Evolutionary conservation across 345 rosid species (phyloP), one percentile per base, ranked within the genome.

Genomic region (Dipteronia sinensis): DNA sequence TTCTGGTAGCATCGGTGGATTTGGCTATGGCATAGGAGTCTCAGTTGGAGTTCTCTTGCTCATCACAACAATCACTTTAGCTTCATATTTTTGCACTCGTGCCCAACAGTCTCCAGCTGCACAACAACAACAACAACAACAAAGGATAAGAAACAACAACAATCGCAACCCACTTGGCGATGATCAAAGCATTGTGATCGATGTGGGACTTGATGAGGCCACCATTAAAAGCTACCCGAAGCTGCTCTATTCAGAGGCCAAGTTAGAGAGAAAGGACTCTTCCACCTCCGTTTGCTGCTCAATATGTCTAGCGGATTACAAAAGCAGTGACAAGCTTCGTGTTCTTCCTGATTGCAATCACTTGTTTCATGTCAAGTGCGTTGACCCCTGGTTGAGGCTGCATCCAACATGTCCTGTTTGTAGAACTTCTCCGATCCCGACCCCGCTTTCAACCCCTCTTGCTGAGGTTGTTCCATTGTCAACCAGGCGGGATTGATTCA

Each of bases 321-420:
- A 85, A 62, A 77, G 72, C 20, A 74, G 78, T 0, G 97, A 95
- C 75, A 67, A 51, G 40, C 85, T 93, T 22, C 78, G 97, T 77
- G 71, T 84, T 65, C 70, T 96, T 56, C 98, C 98, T 1, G 97
- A 94, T 31, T 96, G 98, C 65, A 88, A 86, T 23, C 98, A 93
- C 67, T 82, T 90, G 6, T 95, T 93, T 71, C 98, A 95, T 78
- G 75, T 65, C n/a, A 87, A 88, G 79, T 95, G 98, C 59, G 86
- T 95, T 20, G 98, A 95, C 82, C 94, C 93, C 22, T 95, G 98
- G 98, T 76, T 95, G 74, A 67, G 93, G 47, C 71, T 86, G 65
- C 93, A 93, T 66, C 92, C 95, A 1, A 87, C 93, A 11, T 95
- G 98, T 77, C 98, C 98, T 0, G 86, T 93, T 2, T 95, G 98